Conservation (phyloP, 2,329 filamentous ascomycete genomes). For the Fusarium kyushuense region DNA sequence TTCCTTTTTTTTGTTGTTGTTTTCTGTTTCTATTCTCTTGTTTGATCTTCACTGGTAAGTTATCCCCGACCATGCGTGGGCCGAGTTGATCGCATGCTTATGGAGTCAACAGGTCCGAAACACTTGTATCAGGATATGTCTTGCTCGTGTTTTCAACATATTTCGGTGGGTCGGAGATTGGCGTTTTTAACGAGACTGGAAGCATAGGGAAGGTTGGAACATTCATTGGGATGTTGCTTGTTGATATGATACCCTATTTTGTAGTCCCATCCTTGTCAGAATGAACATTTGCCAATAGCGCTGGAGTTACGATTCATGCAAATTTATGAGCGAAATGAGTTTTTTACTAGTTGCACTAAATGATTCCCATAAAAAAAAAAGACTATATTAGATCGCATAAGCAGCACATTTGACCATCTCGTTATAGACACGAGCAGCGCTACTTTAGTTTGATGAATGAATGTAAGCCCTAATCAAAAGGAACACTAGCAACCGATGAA, state of each 20-base stretch:
- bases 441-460: not conserved
- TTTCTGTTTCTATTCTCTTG: not conserved
- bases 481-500: not conserved
- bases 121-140: not conserved
- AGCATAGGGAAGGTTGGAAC: too few species aligned
- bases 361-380: not conserved
- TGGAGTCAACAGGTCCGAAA: not conserved
- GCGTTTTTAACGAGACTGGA: not conserved
- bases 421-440: not conserved
- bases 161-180: not conserved
- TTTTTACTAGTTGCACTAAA: not conserved
- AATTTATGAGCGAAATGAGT: not conserved
- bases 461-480: not conserved
- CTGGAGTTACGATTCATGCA: not conserved
- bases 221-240: not conserved
- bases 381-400: not conserved
- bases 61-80: not conserved
- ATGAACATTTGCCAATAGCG: not conserved
- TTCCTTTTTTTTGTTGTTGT: too few species aligned
- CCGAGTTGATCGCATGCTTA: not conserved
- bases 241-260: not conserved
- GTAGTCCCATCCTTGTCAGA: not conserved
- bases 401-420: not conserved
- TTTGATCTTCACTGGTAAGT: not conserved
- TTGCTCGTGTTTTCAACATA: not conserved